Evolutionary conservation across 768 basidiomycete species (phyloP).

Genomic region (Dentipellis fragilis): DNA sequence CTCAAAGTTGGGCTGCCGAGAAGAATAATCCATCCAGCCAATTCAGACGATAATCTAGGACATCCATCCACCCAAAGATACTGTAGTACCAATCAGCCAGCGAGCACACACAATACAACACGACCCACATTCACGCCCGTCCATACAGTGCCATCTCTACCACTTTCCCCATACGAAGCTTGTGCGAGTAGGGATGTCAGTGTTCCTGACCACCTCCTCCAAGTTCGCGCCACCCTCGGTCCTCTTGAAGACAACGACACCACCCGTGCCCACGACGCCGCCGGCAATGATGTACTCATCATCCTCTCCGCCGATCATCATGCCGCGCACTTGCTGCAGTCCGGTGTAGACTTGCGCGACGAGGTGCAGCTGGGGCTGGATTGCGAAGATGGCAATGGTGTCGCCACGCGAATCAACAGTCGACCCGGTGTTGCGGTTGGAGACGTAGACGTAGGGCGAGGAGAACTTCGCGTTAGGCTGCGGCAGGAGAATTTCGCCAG

Average conservation of each 20-base stretch:
- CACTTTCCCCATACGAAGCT: slow-evolving; percentile 40
- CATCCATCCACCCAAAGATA: neutral
- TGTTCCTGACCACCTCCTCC: slow-evolving; percentile 41
- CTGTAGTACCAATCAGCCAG: neutral
- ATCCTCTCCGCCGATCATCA: slow-evolving; percentile 42
- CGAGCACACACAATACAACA: neutral
- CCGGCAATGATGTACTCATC: slow-evolving; percentile 48
- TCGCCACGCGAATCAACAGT: slow-evolving; percentile 43
- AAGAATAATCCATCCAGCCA: no score
- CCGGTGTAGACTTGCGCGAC: slow-evolving; percentile 52
- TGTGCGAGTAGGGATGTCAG: slow-evolving; percentile 39
- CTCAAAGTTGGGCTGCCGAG: neutral
- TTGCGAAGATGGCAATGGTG: slow-evolving; percentile 52
- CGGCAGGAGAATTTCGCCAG: slow-evolving; percentile 57
- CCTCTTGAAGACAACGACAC: slow-evolving; percentile 48
- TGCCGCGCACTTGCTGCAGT: slow-evolving; percentile 53
- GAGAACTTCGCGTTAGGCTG: slow-evolving; percentile 35
- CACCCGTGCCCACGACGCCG: slow-evolving; percentile 41
- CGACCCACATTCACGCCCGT: neutral
- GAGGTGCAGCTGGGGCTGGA: slow-evolving; percentile 31
- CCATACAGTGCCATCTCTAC: neutral
- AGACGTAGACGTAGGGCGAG: slow-evolving; percentile 49
- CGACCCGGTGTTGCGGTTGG: slow-evolving; percentile 51
- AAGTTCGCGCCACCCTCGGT: slow-evolving; percentile 43
- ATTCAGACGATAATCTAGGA: no score